These are phyloP conservation scores for Polytolypa hystricis DNA, from an alignment of 2,329 filamentous ascomycete genomes.

Conservation along the genomic window DNA sequence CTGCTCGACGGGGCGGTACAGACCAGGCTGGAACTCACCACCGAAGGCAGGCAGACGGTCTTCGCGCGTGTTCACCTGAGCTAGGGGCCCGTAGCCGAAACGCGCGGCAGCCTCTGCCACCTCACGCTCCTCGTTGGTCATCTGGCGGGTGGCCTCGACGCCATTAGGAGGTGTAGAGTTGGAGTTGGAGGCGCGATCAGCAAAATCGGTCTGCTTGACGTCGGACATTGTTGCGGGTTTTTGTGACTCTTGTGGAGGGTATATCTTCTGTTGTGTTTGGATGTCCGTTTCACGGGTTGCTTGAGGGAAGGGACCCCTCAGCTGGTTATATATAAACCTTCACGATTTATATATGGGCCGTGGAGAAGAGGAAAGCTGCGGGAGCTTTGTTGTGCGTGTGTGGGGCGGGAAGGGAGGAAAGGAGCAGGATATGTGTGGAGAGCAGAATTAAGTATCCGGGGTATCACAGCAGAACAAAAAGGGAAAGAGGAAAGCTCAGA, in stretches of 20 bases:
- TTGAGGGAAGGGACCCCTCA: too few species aligned
- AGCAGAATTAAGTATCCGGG: neutral
- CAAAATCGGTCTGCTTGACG: too few species aligned
- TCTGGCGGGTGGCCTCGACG: constrained; percentile 11
- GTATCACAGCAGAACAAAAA: neutral
- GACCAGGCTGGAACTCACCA: constrained; percentile 62
- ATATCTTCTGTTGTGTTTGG: too few species aligned
- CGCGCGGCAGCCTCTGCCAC: constrained; percentile 34
- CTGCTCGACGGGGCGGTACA: constrained; percentile 50
- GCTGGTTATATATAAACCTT: too few species aligned
- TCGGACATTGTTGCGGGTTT: too few species aligned
- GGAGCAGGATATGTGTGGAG: too few species aligned
- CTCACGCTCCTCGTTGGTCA: constrained; percentile 36
- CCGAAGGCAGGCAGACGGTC: constrained; percentile 52
- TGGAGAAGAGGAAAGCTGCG: too few species aligned
- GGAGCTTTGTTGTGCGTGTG: too few species aligned
- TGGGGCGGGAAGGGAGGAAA: too few species aligned
- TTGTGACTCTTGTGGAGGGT: neutral
- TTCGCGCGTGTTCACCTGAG: constrained; percentile 36
- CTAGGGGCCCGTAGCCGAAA: constrained; percentile 42
- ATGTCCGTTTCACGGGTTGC: too few species aligned
- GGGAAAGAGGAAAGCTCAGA: neutral
- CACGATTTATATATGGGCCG: too few species aligned
- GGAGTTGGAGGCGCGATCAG: too few species aligned
- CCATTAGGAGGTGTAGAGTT: constrained; percentile 1